Conservation (phyloP, 176 grass and related monocot genomes). For the Phragmites australis region DNA sequence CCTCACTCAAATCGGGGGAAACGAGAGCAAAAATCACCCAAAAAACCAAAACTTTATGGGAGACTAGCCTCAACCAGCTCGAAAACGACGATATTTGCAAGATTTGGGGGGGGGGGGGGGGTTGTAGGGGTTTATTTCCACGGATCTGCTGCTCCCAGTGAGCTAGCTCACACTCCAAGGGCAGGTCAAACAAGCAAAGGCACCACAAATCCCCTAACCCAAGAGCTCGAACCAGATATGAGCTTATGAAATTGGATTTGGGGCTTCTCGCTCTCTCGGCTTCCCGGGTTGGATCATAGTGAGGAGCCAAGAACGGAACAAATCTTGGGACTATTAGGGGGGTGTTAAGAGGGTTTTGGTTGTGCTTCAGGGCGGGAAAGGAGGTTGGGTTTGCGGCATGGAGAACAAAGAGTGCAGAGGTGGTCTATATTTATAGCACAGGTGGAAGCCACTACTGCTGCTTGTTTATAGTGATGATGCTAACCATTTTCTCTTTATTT, state of each 20-base stretch:
- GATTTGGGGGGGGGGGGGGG: not conserved
- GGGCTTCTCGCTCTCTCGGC: not conserved
- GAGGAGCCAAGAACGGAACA: not conserved
- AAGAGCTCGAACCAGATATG: not conserved
- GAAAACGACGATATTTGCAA: not conserved
- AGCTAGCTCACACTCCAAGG: slow-evolving; percentile 38
- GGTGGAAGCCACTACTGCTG: slow-evolving; percentile 38
- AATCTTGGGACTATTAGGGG: not conserved
- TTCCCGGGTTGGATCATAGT: not conserved
- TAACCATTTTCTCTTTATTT: too few species aligned
- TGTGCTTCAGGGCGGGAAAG: slow-evolving; percentile 31
- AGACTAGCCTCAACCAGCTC: not conserved
- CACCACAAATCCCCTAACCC: slow-evolving; percentile 4
- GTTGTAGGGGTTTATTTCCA: not conserved
- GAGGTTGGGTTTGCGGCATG: too few species aligned
- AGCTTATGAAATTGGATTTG: not conserved
- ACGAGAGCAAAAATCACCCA: not conserved
- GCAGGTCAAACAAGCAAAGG: slow-evolving; percentile 35
- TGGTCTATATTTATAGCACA: slow-evolving; percentile 31
- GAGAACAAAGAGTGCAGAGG: not conserved
- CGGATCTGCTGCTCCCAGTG: slow-evolving; percentile 26
- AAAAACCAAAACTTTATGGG: not conserved
- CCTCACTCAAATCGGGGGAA: not conserved
- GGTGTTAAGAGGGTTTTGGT: slow-evolving; percentile 39
- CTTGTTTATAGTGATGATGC: slow-evolving; percentile 23